Evolutionary conservation across 208 protist species (phyloP), one percentile per base, ranked within the genome.

Genomic region (Crithidia mellificae): DNA sequence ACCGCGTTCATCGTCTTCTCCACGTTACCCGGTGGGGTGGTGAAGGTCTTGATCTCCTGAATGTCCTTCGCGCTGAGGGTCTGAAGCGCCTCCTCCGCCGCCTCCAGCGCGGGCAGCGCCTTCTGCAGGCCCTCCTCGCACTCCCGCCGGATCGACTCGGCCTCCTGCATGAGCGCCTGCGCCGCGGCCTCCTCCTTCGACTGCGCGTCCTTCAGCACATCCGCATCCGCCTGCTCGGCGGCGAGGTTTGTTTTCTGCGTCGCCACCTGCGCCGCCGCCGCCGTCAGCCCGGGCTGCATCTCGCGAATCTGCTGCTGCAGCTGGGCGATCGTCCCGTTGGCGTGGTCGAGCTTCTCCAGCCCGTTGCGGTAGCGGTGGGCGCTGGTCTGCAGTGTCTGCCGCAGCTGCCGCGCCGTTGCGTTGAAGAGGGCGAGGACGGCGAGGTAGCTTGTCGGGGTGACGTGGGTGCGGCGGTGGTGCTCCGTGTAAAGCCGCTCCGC

Each of bases 361-460:
- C 97, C 97, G 44, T 69, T 87, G 41, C 81, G 75, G 66, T 98
- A 97, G 25, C 93, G 88, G 17, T 81, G 75, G 4, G 84, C 67
- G 49, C 86, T 80, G 27, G 63, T 73, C 54, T 65, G 70, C 32
- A 93, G 77, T 11, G 73, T 59, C 49, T 71, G 57, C 27, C 79
- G 67, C 56, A 98, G 88, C 51, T 94, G 86, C 29, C 72, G 72
- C 15, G 96, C 75, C 77, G 96, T 90, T n/a, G 76, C 52, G 7
- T 83, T 52, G 77, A 97, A 98, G 43, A 94, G 83, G 19, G 79
- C 72, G 38, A 99, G 81, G n/a, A 98, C 85, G 51, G 92, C 90
- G 17, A 99, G 83, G 82, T 98, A 99, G 56, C 84, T 96, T 47
- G 92, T 98, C 19, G 98, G 98, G 39, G 98, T 98, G 17, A 95